phyloP scores from a whole-genome alignment of 495 filamentous ascomycete genomes.

The Bombardia bombarda region DNA sequence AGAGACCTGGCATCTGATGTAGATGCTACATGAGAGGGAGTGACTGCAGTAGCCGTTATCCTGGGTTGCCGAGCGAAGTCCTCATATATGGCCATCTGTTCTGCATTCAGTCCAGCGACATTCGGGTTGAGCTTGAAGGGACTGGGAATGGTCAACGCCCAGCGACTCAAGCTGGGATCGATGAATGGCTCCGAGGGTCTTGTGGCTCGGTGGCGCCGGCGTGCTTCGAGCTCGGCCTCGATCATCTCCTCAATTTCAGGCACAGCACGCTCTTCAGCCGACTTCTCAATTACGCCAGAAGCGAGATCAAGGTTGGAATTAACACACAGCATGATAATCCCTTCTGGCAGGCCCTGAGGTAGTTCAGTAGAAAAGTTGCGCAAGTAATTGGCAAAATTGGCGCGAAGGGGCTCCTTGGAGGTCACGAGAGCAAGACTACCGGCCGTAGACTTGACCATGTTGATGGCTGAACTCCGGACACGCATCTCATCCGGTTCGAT shows the following conservation, averaged over 20 bases:
- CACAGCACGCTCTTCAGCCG: slow-evolving; percentile 84
- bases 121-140: slow-evolving; percentile 71
- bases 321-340: slow-evolving; percentile 90
- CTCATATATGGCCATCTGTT: slow-evolving; percentile 92
- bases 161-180: slow-evolving; percentile 69
- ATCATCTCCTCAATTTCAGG: slow-evolving; percentile 93
- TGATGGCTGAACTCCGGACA: slow-evolving; percentile 75
- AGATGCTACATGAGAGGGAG: slow-evolving; percentile 35
- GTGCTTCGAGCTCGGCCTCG: slow-evolving; percentile 60
- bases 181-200: slow-evolving; percentile 76
- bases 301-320: slow-evolving; percentile 95
- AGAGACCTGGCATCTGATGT: slow-evolving; percentile 45
- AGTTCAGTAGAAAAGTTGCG: slow-evolving; percentile 66
- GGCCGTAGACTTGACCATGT: slow-evolving; percentile 85
- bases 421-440: slow-evolving; percentile 94
- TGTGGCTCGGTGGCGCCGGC: slow-evolving; percentile 61
- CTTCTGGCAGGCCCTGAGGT: slow-evolving; percentile 70
- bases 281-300: slow-evolving; percentile 86
- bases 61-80: slow-evolving; percentile 83
- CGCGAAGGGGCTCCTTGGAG: slow-evolving; percentile 90
- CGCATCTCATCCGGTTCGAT: slow-evolving; percentile 85
- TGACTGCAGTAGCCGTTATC: slow-evolving; percentile 30
- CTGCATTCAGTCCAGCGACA: slow-evolving; percentile 64
- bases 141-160: slow-evolving; percentile 81
- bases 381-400: slow-evolving; percentile 94